These are phyloP conservation scores for Bjerkandera adusta DNA, from an alignment of 1,284 basidiomycete genomes.

Conservation along the genomic window DNA sequence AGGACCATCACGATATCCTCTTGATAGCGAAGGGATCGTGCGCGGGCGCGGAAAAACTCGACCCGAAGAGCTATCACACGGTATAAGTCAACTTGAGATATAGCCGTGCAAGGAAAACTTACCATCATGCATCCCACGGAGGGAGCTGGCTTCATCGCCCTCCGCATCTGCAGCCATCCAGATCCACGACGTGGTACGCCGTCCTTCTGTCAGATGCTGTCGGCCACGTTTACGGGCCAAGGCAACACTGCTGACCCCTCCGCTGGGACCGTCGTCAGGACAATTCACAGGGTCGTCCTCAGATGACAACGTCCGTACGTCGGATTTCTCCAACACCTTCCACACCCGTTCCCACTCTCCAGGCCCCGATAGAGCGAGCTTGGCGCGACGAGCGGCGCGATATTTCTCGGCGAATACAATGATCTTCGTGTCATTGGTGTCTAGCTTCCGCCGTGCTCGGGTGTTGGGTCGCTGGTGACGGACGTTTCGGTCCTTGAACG, in stretches of 20 bases:
- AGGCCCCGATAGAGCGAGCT: conserved; percentile 3
- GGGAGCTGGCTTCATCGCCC: background rate
- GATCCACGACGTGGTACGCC: no score
- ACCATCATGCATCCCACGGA: background rate
- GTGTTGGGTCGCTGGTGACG: conserved; percentile 2
- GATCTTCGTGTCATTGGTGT: conserved; percentile 7
- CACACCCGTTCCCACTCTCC: conserved; percentile 23
- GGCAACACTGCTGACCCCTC: no score
- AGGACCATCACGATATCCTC: background rate
- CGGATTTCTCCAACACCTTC: conserved; percentile 2
- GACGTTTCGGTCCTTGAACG: conserved; percentile 10
- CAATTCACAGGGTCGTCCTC: no score
- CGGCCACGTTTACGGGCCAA: no score
- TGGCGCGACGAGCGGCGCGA: conserved; percentile 10
- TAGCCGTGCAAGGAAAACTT: background rate
- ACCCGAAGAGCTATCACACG: background rate
- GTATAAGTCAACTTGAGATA: background rate
- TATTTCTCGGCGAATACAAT: conserved; percentile 7
- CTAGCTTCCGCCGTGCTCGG: background rate
- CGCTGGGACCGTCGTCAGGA: no score
- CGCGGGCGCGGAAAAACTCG: conserved; percentile 1
- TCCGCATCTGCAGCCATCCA: no score
- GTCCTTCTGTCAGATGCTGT: no score
- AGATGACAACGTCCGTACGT: conserved; percentile 6
- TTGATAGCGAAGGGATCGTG: background rate